phyloP scores from a whole-genome alignment of 2,329 filamentous ascomycete species.

The Alternaria postmessia region DNA sequence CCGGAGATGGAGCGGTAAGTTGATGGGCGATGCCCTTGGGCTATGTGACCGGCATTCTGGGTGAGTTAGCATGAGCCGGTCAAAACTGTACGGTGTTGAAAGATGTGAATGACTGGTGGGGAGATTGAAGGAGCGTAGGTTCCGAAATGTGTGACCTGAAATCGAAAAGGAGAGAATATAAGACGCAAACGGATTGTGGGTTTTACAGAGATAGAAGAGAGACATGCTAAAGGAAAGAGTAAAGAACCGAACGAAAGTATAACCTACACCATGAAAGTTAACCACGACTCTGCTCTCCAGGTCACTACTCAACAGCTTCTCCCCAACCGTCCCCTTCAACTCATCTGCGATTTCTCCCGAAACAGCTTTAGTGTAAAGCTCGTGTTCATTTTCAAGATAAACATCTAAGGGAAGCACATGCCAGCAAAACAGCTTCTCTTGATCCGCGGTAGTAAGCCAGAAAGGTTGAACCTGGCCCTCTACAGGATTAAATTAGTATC shows the following conservation, averaged over 20 bases:
- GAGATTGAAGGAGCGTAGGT: background rate
- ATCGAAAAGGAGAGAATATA: background rate
- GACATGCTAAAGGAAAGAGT: background rate
- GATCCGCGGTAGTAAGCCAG: constrained; percentile 75
- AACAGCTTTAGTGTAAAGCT: constrained; percentile 53
- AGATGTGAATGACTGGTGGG: background rate
- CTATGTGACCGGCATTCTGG: constrained; percentile 85
- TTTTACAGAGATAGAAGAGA: background rate
- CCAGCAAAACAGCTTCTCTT: constrained; percentile 85
- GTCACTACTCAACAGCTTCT: constrained; percentile 60
- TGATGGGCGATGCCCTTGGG: constrained; percentile 76
- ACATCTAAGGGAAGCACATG: constrained; percentile 83
- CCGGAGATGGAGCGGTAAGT: constrained; percentile 81
- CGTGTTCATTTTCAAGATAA: constrained; percentile 75
- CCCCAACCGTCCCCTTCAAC: constrained; percentile 59
- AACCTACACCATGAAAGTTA: constrained; percentile 69
- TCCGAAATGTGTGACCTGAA: background rate
- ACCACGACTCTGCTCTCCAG: constrained; percentile 63
- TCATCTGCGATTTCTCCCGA: constrained; percentile 54
- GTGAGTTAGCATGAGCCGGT: constrained; percentile 6
- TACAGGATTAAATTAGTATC: constrained; percentile 43
- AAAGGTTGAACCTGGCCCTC: constrained; percentile 91
- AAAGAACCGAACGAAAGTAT: background rate
- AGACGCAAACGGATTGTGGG: background rate
- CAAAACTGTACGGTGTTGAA: constrained; percentile 24